phyloP scores from a whole-genome alignment of 1,284 basidiomycete genomes.

The Peniophora sp. region DNA sequence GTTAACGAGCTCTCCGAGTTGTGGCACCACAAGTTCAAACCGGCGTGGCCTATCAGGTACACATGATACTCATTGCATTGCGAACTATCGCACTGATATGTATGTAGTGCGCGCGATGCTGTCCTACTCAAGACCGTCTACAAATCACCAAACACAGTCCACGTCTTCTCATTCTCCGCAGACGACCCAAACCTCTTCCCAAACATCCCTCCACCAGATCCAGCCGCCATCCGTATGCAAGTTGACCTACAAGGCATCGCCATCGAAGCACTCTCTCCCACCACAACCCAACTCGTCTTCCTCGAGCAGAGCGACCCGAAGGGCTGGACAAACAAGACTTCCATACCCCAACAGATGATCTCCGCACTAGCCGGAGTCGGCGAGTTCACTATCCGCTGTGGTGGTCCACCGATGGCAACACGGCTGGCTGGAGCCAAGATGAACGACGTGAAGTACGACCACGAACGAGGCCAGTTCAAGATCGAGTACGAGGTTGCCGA shows the following conservation, averaged over 20 bases:
- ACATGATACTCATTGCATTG: too few species aligned
- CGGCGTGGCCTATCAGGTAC: constrained; percentile 87
- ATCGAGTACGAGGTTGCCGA: constrained; percentile 78
- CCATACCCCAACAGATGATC: constrained; percentile 90
- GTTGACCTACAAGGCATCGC: constrained; percentile 97
- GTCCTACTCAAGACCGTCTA: constrained; percentile 93
- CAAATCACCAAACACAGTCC: constrained; percentile 92
- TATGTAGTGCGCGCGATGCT: constrained; percentile 74
- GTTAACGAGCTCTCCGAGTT: constrained; percentile 88
- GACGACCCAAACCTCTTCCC: constrained; percentile 87
- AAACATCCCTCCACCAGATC: constrained; percentile 61
- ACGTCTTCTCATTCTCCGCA: constrained; percentile 93
- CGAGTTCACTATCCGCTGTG: constrained; percentile 91
- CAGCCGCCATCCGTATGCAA: constrained; percentile 85
- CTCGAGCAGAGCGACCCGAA: constrained; percentile 97
- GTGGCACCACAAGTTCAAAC: constrained; percentile 86
- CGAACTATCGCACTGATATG: constrained; percentile 4
- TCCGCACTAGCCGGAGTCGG: constrained; percentile 81
- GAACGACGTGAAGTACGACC: constrained; percentile 75
- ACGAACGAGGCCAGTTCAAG: constrained; percentile 76
- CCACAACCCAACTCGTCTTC: constrained; percentile 88
- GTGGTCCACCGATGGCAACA: constrained; percentile 87
- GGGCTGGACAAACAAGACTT: constrained; percentile 94
- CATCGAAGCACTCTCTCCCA: constrained; percentile 92
- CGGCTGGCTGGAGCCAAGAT: constrained; percentile 77